Evolutionary conservation across 148 eudicot species (phyloP).

Genomic region (Persicaria tinctoria): DNA sequence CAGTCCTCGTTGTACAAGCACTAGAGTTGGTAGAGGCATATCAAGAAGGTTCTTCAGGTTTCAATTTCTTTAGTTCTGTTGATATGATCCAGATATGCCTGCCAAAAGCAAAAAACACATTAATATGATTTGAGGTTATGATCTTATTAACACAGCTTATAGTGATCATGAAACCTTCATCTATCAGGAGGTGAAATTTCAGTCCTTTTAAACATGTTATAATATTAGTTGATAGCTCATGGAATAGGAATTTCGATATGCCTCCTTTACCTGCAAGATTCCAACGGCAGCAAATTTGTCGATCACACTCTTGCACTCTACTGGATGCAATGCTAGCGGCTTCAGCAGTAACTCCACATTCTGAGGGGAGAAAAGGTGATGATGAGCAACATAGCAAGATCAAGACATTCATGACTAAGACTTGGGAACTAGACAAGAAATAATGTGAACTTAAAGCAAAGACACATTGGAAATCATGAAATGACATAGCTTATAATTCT

Average conservation of each 20-base stretch:
- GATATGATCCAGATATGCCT: constrained; percentile 13
- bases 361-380: constrained; percentile 26
- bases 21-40: neutral
- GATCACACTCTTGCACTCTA: constrained; percentile 47
- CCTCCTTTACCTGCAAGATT: constrained; percentile 63
- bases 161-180: neutral
- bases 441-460: neutral
- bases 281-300: constrained; percentile 98
- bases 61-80: neutral
- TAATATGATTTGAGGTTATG: neutral
- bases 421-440: neutral
- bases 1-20: neutral
- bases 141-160: neutral
- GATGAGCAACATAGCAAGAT: neutral
- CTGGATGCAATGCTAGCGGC: constrained; percentile 63
- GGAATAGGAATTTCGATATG: neutral
- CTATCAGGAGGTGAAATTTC: neutral
- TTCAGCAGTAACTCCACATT: constrained; percentile 54
- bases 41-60: constrained; percentile 4
- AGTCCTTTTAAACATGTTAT: neutral
- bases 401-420: neutral
- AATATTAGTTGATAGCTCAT: neutral
- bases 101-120: neutral
- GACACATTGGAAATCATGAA: neutral
- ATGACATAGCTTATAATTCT: neutral